Evolutionary conservation across 768 basidiomycete species (phyloP).

Genomic region (Tulasnella sp.): DNA sequence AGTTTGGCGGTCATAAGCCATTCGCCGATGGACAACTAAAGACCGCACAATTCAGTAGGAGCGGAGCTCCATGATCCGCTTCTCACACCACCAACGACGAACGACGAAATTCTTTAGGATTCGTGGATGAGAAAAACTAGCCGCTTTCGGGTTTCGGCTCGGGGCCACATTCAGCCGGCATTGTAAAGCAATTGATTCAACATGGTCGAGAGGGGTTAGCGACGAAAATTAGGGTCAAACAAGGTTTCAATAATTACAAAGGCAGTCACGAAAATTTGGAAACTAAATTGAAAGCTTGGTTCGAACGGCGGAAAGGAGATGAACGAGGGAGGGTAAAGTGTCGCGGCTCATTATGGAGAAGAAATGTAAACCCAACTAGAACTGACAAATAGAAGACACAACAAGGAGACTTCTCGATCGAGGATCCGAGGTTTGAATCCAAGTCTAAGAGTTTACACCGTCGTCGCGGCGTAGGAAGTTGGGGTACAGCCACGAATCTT

Average conservation of each 20-base stretch:
- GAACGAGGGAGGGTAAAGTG: neutral
- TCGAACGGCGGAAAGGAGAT: neutral
- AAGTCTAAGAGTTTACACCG: neutral
- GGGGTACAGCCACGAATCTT: slow-evolving; percentile 2
- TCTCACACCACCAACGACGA: neutral
- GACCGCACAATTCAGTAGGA: neutral
- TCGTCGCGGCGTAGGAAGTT: neutral
- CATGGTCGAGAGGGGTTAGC: neutral
- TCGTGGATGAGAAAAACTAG: neutral
- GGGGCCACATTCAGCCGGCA: neutral
- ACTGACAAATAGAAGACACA: neutral
- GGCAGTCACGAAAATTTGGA: neutral
- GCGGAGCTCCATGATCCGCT: neutral
- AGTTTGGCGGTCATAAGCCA: neutral
- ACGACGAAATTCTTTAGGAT: neutral
- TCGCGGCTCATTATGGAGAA: neutral
- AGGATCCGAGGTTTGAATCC: neutral
- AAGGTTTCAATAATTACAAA: neutral
- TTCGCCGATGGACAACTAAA: neutral
- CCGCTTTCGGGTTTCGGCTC: neutral
- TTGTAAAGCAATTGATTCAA: neutral
- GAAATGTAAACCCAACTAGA: neutral
- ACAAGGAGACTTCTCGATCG: neutral
- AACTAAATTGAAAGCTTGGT: neutral
- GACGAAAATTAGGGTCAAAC: neutral